phyloP scores from a whole-genome alignment of 2,329 filamentous ascomycete species.

The Cryphonectria parasitica region DNA sequence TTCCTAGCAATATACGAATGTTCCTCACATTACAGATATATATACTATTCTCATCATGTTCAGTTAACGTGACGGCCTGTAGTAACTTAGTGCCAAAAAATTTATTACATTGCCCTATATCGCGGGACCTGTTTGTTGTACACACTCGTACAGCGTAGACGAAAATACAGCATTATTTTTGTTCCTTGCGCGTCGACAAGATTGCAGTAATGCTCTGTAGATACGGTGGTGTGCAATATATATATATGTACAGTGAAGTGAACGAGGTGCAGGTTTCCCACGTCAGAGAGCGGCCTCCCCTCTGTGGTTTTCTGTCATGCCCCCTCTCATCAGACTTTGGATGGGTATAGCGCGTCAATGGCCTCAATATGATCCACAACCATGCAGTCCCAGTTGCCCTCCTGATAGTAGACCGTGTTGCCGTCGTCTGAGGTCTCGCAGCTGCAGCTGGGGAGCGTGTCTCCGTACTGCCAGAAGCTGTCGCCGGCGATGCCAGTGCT shows the following conservation, averaged over 20 bases:
- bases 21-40: background rate
- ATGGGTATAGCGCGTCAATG: constrained; percentile 29
- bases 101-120: too few relatives aligned
- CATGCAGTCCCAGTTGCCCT: constrained; percentile 31
- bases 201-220: background rate
- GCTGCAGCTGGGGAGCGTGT: constrained; percentile 28
- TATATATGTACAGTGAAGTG: constrained; percentile 13
- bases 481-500: constrained; percentile 30
- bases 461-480: constrained; percentile 32
- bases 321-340: background rate
- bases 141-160: background rate
- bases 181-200: background rate
- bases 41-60: background rate
- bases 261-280: background rate
- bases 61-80: background rate
- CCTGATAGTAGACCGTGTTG: constrained; percentile 30
- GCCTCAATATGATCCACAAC: constrained; percentile 29
- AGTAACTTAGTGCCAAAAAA: too few relatives aligned
- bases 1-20: background rate
- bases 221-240: background rate
- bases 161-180: background rate
- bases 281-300: too few relatives aligned
- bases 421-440: constrained; percentile 30
- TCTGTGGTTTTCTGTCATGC: background rate
- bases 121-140: too few relatives aligned